Conservation (phyloP, 1,284 basidiomycete genomes). For the Cutaneotrichosporon cyanovorans region DNA sequence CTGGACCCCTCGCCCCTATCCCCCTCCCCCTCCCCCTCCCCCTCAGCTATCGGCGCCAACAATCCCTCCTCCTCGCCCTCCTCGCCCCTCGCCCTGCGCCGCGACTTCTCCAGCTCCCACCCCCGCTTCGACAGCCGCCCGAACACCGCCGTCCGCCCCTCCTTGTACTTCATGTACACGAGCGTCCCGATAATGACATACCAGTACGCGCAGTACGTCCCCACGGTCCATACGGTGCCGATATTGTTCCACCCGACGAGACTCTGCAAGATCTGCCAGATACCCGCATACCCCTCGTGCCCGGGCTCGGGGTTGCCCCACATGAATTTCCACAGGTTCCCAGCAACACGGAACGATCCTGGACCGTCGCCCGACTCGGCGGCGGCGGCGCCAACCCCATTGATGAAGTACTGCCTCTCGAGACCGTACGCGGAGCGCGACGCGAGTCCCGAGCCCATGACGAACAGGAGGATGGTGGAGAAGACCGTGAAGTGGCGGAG, state of each 20-base stretch:
- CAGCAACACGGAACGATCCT: conserved; percentile 66
- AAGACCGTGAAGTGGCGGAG: conserved; percentile 67
- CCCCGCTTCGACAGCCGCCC: conserved; percentile 24
- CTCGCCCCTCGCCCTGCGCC: conserved; percentile 11
- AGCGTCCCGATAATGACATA: conserved; percentile 56
- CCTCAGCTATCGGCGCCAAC: conserved; percentile 4
- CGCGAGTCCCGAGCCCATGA: conserved; percentile 82
- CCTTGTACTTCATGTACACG: conserved; percentile 57
- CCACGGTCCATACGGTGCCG: conserved; percentile 55
- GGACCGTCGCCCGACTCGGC: conserved; percentile 75
- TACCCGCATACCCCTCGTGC: conserved; percentile 47
- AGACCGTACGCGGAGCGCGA: conserved; percentile 62
- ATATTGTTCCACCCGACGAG: conserved; percentile 40
- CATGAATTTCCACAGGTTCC: conserved; percentile 75
- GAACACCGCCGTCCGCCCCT: conserved; percentile 40
- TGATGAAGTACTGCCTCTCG: conserved; percentile 59
- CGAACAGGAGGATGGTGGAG: conserved; percentile 75
- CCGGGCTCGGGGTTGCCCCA: conserved; percentile 63
- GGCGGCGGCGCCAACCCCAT: conserved; percentile 58
- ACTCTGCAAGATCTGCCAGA: conserved; percentile 21
- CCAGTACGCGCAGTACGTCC: conserved; percentile 66
- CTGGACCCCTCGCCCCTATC: too few relatives aligned
- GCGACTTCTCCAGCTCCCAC: conserved; percentile 18
- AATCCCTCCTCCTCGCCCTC: conserved; percentile 23
- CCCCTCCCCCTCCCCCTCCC: too few relatives aligned